Evolutionary conservation across 495 filamentous ascomycete species (phyloP), one percentile per base, ranked within the genome.

Genomic region (Penicillium soppii): DNA sequence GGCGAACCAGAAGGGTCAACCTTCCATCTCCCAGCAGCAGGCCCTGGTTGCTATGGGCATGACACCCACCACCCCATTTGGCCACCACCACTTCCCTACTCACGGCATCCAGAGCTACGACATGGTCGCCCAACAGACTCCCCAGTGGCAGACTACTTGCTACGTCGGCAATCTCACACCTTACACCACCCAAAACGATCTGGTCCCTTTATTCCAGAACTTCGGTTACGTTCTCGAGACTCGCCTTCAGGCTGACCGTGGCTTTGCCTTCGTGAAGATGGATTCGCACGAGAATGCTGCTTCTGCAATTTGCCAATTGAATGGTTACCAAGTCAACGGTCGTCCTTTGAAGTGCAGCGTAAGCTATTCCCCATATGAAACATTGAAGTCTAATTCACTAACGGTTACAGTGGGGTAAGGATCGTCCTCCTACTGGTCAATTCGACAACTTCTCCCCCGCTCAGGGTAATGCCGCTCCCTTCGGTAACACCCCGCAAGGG

Each of bases 201-300:
- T 99, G 9, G 87, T 97, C 15, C 94, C 94, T 2, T 79, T 99
- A 36, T 99, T 99, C 79, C 90, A 95, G 68, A 97, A 97, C 75
- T 99, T 97, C 56, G 94, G 94, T 35, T 97, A 90, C 65, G 94
- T 99, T 42, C 84, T 94, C 21, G 94, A 99, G 71, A 96, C 92
- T 47, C 89, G 94, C 46, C 94, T 99, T 77, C 94, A 99, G 70
- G 91, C 94, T 43, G 95, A 99, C 67, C 89, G 95, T 47, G 94
- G 94, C 10, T 99, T 99, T 71, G 90, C 94, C 0, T 99, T 99
- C 64, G 87, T 99, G 70, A 99, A 99, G 81, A 97, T 99, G 92
- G 94, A 97, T 60, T 88, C 85, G 4, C 94, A 99, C 56, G 94
- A 99, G 68, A 96, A 97, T 71, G 94, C 94, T 7, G 92, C 94